Evolutionary conservation across 768 basidiomycete species (phyloP), one percentile per base, ranked within the genome.

Genomic region (Pisolithus tinctorius): DNA sequence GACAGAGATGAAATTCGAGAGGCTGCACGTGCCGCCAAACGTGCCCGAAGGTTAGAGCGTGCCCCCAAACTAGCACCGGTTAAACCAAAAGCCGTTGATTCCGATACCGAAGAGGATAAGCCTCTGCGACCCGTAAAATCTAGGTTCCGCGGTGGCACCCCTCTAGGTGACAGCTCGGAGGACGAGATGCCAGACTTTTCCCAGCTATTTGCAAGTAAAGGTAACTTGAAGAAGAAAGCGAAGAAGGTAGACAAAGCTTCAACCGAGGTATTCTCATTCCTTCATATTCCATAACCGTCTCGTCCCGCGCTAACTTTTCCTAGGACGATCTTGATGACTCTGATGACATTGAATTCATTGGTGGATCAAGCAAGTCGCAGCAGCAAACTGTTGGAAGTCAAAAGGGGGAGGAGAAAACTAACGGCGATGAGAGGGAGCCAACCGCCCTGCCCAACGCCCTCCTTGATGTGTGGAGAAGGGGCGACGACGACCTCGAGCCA

Each of bases 401-500:
- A 55, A 69, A 69, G 53, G 63, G 53, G 51, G 69, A 69, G 62
- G 57, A 60, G 34, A 60, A 49, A 25, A 51, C 45, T 16, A 60
- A 57, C 4, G 65, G 66, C 27, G 62, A 63, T 16, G 61, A 58
- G 5, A 65, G 66, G 40, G 58, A 50, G 20, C 13, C 55, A 29
- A 51, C 59, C 9, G 69, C 68, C 17, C 71, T 69, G 1, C 75
- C 75, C 2, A 71, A 72, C 9, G 72, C 71, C 0, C 65, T 79
- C 13, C 59, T 84, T 34, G 72, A 72, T 1, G 76, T 75, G 11
- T 84, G 83, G 82, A 60, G 70, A n/a, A 73, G 73, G 44, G 81
- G 78, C 25, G 82, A 82, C 55, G 76, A 79, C 53, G 76, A 81
- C 61, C 60, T 85, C 54, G 82, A 84, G 62, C 74, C 83, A 7